Base-by-base conservation (phyloP, 139 green algal genomes). In the Chara braunii region DNA sequence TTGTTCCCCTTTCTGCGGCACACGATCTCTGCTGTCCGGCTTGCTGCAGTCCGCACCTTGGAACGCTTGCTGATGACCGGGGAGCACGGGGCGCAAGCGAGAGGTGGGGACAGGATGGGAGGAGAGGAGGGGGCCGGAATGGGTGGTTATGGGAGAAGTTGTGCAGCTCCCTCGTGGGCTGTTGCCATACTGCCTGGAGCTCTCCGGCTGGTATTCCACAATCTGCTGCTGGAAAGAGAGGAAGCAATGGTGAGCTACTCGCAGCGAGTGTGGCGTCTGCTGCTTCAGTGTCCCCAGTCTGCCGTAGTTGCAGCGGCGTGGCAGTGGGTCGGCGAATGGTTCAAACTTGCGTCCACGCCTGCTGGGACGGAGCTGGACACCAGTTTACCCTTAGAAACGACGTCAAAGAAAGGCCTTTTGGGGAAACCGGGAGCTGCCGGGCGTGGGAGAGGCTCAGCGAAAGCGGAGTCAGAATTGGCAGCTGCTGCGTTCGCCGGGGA, bases 1-100 rank as follows among this genome's bases (percentile, higher is more conserved):
- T 64, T 94, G 32, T 94, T 80, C 80, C 90, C 88, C 3, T 90
- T 91, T 37, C 72, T 95, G 30, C 57, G 72, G 1, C 90, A 96
- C 78, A 80, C 48, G 14, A 69, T 96, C 0, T 62, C 54, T 3
- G 67, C 70, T 8, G 90, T 96, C 2, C 87, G 89, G 3, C 42
- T 78, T 1, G 84, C 86, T 3, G 77, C 68, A 5, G 54, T 90
- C 57, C 60, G 35, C 11, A 81, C 74, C 26, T 33, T 80, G 7
- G 48, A 33, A 1, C 54, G 55, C 23, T 53, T 62, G 34, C 42
- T 74, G 30, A 53, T 30, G 23, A 9, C 23, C n/a, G n/a, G n/a
- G n/a, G n/a, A n/a, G 6, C 24, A 52, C 48, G 57, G n/a, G n/a
- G n/a, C n/a, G n/a, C 56, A 51, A 34, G n/a, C n/a, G 12, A 65